These are phyloP conservation scores for Ceratobasidium sp. DNA, from an alignment of 1,284 basidiomycete species.

Conservation along the genomic window DNA sequence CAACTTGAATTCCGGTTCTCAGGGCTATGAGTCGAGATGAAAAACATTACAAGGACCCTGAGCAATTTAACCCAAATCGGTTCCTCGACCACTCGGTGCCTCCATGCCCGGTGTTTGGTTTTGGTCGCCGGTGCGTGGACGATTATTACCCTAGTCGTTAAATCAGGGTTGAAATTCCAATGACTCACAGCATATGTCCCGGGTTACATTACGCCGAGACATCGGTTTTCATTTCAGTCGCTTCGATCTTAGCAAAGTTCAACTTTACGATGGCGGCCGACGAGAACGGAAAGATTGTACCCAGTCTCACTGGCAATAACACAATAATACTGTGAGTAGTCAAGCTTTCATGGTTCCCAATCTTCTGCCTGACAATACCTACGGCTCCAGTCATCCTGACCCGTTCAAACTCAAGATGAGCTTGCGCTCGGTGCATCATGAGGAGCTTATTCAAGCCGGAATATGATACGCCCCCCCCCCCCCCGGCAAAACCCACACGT, in stretches of 20 bases:
- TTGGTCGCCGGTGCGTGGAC: constrained; percentile 6
- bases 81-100: constrained; percentile 46
- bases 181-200: background rate
- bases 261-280: constrained; percentile 46
- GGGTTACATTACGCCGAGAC: constrained; percentile 12
- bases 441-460: background rate
- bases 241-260: constrained; percentile 51
- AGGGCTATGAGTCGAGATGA: constrained; percentile 59
- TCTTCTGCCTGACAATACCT: background rate
- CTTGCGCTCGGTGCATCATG: background rate
- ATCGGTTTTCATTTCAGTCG: constrained; percentile 51
- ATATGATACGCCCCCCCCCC: no score
- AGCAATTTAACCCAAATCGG: constrained; percentile 55
- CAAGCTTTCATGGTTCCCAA: background rate
- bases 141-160: constrained; percentile 14
- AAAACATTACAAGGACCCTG: constrained; percentile 53
- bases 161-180: background rate
- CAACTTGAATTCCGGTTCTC: constrained; percentile 44
- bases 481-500: no score
- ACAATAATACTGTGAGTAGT: background rate
- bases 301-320: constrained; percentile 44
- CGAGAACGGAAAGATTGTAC: constrained; percentile 42
- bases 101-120: background rate
- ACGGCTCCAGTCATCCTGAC: background rate
- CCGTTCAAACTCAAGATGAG: background rate